Evolutionary conservation across 305 asterid genomes (phyloP).

Genomic region (Rubia occidens): DNA sequence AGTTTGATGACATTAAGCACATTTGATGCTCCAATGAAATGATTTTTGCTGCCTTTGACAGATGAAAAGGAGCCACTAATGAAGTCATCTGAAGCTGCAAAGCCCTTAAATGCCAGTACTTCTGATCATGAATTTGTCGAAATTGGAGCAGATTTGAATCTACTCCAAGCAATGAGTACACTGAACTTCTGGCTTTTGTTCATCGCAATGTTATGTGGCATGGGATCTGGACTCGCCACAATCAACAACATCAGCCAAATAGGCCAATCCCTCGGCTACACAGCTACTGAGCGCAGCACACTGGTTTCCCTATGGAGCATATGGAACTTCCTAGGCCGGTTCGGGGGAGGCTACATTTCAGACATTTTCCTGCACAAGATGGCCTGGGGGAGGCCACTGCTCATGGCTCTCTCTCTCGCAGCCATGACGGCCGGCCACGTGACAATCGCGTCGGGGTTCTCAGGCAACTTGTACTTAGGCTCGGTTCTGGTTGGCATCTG

Average conservation of each 20-base stretch:
- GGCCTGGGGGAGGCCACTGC: conserved; percentile 26
- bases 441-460: conserved; percentile 21
- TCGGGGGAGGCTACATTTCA: conserved; percentile 24
- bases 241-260: conserved; percentile 27
- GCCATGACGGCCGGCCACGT: conserved; percentile 24
- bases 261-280: conserved; percentile 24
- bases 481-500: conserved; percentile 22
- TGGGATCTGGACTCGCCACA: conserved; percentile 25
- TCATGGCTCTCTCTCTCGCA: conserved; percentile 20
- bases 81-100: neutral
- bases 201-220: conserved; percentile 68
- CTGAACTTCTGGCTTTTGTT: conserved; percentile 72
- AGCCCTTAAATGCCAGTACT: conserved; percentile 7
- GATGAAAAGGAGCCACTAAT: conserved; percentile 16
- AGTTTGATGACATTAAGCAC: too few species aligned
- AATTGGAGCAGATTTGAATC: conserved; percentile 32
- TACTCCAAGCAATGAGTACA: conserved; percentile 50
- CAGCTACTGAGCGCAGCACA: conserved; percentile 15
- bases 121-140: conserved; percentile 18
- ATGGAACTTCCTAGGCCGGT: conserved; percentile 27
- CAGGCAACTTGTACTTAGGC: conserved; percentile 21
- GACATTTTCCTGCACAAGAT: conserved; percentile 16
- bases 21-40: neutral
- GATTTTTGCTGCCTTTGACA: neutral
- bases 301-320: conserved; percentile 26